Conservation (phyloP, 2,329 filamentous ascomycete genomes). For the Monilinia aucupariae region DNA sequence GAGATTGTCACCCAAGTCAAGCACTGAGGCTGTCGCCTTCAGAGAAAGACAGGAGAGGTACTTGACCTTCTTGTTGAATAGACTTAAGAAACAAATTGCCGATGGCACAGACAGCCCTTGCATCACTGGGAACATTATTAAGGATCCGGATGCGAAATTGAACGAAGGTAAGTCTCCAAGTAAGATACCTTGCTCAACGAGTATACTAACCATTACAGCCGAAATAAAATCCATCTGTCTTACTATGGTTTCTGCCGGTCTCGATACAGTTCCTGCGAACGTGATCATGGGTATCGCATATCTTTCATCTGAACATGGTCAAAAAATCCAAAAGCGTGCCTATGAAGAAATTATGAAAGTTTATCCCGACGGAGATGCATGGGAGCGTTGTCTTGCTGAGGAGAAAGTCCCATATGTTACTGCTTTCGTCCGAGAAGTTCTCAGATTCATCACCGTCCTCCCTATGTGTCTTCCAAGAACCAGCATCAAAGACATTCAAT, state of each 20-base stretch:
- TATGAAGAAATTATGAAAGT: constrained; percentile 64
- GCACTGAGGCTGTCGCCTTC: constrained; percentile 58
- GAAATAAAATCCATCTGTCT: constrained; percentile 77
- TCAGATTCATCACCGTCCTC: constrained; percentile 75
- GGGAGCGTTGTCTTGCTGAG: constrained; percentile 65
- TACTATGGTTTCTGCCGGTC: constrained; percentile 74
- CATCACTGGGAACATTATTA: constrained; percentile 62
- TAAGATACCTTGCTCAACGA: constrained; percentile 27
- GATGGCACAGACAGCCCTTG: constrained; percentile 62
- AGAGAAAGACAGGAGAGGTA: constrained; percentile 64
- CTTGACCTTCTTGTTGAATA: constrained; percentile 52
- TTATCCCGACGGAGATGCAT: constrained; percentile 71
- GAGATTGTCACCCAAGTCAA: constrained; percentile 57
- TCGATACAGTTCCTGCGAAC: constrained; percentile 77
- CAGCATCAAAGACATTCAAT: constrained; percentile 67
- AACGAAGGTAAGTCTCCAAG: constrained; percentile 49
- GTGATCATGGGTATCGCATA: constrained; percentile 75
- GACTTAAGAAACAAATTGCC: constrained; percentile 55
- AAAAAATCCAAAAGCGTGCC: constrained; percentile 64
- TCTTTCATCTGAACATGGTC: constrained; percentile 61
- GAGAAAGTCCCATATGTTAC: constrained; percentile 74
- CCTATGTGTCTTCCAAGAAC: constrained; percentile 71
- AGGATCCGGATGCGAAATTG: constrained; percentile 57
- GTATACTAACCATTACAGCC: constrained; percentile 45
- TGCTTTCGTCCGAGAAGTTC: constrained; percentile 70